phyloP scores from a whole-genome alignment of 2,329 filamentous ascomycete species.

The Lecanicillium sp. region DNA sequence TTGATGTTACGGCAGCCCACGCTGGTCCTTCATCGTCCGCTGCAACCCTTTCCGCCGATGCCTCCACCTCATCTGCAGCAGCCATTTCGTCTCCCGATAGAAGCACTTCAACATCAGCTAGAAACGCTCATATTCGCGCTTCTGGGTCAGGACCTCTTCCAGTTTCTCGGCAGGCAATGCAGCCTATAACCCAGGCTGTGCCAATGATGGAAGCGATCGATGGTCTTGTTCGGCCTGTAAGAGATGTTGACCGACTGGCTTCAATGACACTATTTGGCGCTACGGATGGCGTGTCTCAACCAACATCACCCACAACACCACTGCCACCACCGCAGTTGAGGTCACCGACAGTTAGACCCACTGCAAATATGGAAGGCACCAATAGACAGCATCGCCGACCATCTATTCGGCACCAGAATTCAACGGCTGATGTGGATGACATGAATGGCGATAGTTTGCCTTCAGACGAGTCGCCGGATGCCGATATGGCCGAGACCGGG shows the following conservation, averaged over 20 bases:
- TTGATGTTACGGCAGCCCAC: conserved; percentile 39
- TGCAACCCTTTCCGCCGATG: conserved; percentile 17
- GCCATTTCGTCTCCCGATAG: conserved; percentile 12
- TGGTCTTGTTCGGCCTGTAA: conserved; percentile 71
- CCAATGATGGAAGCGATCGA: conserved; percentile 63
- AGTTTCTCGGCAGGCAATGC: conserved; percentile 36
- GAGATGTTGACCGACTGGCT: conserved; percentile 73
- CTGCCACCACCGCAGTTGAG: conserved; percentile 56
- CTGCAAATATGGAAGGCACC: conserved; percentile 43
- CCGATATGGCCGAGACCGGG: conserved; percentile 70
- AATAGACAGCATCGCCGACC: conserved; percentile 61
- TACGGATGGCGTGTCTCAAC: conserved; percentile 72
- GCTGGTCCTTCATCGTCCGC: conserved; percentile 28
- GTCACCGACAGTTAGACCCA: conserved; percentile 47
- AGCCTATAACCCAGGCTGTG: conserved; percentile 60
- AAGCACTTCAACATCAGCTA: conserved; percentile 19
- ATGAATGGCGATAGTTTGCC: conserved; percentile 74
- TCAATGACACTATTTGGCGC: conserved; percentile 70
- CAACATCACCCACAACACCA: conserved; percentile 83
- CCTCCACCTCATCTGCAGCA: conserved; percentile 11
- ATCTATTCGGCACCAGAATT: conserved; percentile 83
- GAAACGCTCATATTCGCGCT: conserved; percentile 44
- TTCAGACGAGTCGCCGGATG: conserved; percentile 69
- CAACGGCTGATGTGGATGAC: conserved; percentile 85
- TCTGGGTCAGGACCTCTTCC: conserved; percentile 42